Evolutionary conservation across 768 basidiomycete species (phyloP), one percentile per base, ranked within the genome.

Genomic region (Tulasnella calospora): DNA sequence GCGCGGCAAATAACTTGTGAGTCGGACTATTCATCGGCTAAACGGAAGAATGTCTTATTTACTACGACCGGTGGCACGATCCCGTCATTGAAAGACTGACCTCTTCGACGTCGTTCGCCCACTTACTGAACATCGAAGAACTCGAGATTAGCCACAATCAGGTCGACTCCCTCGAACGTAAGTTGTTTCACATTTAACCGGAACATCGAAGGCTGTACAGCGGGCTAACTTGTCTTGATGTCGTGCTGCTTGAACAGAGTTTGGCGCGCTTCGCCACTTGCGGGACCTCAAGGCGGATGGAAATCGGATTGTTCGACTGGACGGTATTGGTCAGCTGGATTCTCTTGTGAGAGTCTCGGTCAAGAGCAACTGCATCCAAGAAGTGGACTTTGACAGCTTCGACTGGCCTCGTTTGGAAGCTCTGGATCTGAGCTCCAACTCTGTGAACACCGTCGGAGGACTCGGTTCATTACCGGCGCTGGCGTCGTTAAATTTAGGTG

Each of bases 71-170:
- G 61, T 6, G 21, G 35, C 21, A 17, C 40, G 21, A 33, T 67
- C n/a, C 61, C n/a, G 67, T 23, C n/a, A 30, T 71, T 57, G 19
- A 40, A 84, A 94, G 94, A 81, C 87, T 99, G 81, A 93, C 94
- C 81, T 89, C 90, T 80, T 86, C 96, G 81, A 95, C 95, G 44
- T 95, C 96, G 35, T 97, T 94, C 85, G 88, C 88, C 83, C 95
- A 98, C 84, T 87, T 99, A 82, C 86, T 88, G 46, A 93, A 94
- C 83, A 88, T 99, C 57, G 94, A 96, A 85, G 90, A 89, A 82
- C 88, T 99, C 82, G 95, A 99, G 85, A 90, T 99, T 80, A 95
- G 94, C 83, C 84, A 90, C 82, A 99, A 99, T 84, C 89, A 94
- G 80, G 88, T 99, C 74, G 95, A 97, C 79, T 94, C 94, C 10